phyloP scores from a whole-genome alignment of 75 land plant genomes.

The Larix kaempferi region DNA sequence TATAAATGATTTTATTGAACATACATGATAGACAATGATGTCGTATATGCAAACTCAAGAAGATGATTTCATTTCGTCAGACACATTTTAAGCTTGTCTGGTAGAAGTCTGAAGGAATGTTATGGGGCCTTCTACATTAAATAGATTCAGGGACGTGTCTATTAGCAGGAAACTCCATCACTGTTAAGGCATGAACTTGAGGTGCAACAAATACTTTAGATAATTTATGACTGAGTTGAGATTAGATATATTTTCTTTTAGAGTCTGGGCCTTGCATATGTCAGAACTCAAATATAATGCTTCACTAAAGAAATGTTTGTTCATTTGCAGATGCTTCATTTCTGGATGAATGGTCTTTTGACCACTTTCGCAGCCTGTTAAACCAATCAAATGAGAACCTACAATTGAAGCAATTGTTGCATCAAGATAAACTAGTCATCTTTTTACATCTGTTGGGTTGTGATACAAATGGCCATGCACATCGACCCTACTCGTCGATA shows the following conservation, averaged over 20 bases:
- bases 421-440: constrained; percentile 69
- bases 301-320: background rate
- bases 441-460: constrained; percentile 94
- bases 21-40: background rate
- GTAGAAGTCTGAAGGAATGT: background rate
- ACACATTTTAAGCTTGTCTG: background rate
- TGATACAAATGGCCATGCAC: constrained; percentile 99
- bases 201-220: background rate
- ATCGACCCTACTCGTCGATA: constrained; percentile 83
- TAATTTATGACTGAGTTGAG: background rate
- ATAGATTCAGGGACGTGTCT: background rate
- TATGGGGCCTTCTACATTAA: background rate
- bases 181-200: background rate
- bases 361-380: constrained; percentile 61
- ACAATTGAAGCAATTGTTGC: constrained; percentile 41
- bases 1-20: too few species aligned
- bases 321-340: constrained; percentile 92
- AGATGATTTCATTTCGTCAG: background rate
- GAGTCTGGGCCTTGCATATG: background rate
- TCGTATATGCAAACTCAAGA: background rate
- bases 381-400: constrained; percentile 60
- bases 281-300: background rate
- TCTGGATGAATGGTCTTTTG: constrained; percentile 93
- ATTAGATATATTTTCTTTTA: background rate
- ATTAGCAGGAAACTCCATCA: background rate